Percentiles rank a stretch among this genome's conserved stretches.
Conservation (phyloP, 148 eudicot genomes). For the Rhododendron simsii region DNA sequence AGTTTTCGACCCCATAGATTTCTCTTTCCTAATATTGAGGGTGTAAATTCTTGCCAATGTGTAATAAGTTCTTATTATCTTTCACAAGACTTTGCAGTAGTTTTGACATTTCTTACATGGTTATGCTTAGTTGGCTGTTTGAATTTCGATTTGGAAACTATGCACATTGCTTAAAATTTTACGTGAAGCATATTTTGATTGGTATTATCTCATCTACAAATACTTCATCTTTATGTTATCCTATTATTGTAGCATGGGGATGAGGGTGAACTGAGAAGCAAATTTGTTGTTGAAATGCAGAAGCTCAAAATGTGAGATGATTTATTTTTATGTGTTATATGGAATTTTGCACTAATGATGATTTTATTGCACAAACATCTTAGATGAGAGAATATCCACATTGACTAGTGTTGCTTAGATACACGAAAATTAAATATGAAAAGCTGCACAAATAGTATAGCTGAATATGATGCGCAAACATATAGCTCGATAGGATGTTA, state of each 20-base stretch:
- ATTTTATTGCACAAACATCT: background rate
- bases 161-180: background rate
- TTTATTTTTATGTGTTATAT: background rate
- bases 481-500: background rate
- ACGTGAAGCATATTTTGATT: background rate
- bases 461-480: background rate
- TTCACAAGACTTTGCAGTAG: background rate
- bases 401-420: background rate
- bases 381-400: background rate
- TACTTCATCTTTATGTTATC: conserved; percentile 2
- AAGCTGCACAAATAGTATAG: background rate
- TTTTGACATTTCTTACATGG: background rate
- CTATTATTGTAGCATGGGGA: conserved; percentile 61
- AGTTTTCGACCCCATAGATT: background rate
- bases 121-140: background rate
- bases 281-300: conserved; percentile 80
- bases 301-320: conserved; percentile 89
- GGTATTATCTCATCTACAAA: conserved; percentile 2
- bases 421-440: background rate
- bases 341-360: background rate
- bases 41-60: background rate
- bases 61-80: conserved; percentile 13
- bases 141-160: background rate
- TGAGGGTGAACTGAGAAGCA: conserved; percentile 61
- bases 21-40: background rate